Base-by-base conservation (phyloP, 2,329 filamentous ascomycete genomes). In the Mollisiaceae sp. region DNA sequence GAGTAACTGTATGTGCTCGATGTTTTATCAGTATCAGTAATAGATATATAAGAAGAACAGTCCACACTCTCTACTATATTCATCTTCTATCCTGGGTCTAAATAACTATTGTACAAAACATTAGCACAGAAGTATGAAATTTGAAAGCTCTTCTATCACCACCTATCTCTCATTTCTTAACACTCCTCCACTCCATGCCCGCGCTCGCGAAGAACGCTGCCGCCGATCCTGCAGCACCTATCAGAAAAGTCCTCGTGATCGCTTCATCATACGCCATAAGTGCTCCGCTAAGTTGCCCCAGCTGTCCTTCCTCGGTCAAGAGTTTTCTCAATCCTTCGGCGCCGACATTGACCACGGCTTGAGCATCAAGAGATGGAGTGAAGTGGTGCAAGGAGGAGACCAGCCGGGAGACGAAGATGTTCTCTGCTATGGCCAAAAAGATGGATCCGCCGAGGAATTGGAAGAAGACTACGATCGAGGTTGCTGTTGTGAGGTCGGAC, bases 401-500 rank as follows among this genome's bases (percentile, higher is more conserved):
- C 8, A 72, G 64, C 8, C 62, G 60, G 1, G 64, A 65, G n/a
- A 66, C 74, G 74, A 72, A 69, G 45, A 86, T 80, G 2, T 82
- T 81, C 72, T 86, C 82, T 0, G 82, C 84, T n/a, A 85, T 83
- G 2, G 83, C 80, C 1, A 86, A 82, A 70, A 86, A 86, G 41
- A 87, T 76, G 35, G 85, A 82, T 38, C 83, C 84, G 24, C 85
- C 85, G 5, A 87, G 79, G 71, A 85, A 85, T 74, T 87, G 85
- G 24, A 79, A 77, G 70, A 87, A 87, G 70, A 86, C 83, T 65
- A 79, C 81, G 69, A 83, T 81, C 15, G 85, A 81, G 35, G 85
- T 80, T 32, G 84, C 85, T 1, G 79, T 82, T 9, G 84, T 79
- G 18, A 87, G 77, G 59, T 87, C 83, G 14, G 81, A 77, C 50